phyloP scores from a whole-genome alignment of 306 rosid species.

The cucumber (Cucumis sativus) region Cucumber_9930_V3 NC_026657.2:26197501-26198000 shows the following conservation, averaged over 20 bases:
- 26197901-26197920: too few species aligned
- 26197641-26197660: constrained; percentile 68
- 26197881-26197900: too few species aligned
- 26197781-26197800: background rate
- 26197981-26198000: too few species aligned
- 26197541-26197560: background rate
- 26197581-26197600: constrained; percentile 76
- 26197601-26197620: constrained; percentile 64
- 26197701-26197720: constrained; percentile 89
- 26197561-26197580: constrained; percentile 37
- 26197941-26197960: too few species aligned
- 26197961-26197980: too few species aligned
- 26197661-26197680: constrained; percentile 82
- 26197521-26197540: background rate
- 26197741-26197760: background rate
- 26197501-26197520: background rate
- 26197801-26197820: background rate
- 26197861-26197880: too few species aligned
- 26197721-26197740: constrained; percentile 45
- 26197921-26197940: too few species aligned
- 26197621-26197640: constrained; percentile 89
- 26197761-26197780: background rate
- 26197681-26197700: constrained; percentile 90
- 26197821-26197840: too few species aligned
- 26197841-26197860: too few species aligned